Evolutionary conservation across 352 stramenopile species (phyloP), one percentile per base, ranked within the genome.

Genomic region (Globisporangium paroecandrum): DNA sequence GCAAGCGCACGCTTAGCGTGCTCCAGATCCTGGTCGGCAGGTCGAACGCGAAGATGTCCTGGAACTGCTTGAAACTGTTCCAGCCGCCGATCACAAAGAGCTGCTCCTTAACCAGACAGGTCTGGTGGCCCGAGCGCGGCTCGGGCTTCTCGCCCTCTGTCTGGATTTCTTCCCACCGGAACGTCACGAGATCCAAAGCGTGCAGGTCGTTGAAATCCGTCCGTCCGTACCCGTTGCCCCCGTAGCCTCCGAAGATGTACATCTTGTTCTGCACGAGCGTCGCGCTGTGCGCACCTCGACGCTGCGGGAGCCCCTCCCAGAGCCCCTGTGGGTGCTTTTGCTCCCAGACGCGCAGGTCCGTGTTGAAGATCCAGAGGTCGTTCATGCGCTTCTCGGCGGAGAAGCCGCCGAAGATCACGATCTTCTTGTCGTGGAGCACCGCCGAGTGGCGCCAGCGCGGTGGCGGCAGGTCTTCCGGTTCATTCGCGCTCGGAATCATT

Each of bases 331-430:
- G 75, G 64, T 95, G 87, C 56, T 94, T 95, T 68, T 98, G 91
- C 61, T 93, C 94, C 96, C 97, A 99, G 36, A 95, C 77, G 36
- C 97, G 91, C 43, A 88, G 89, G 62, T 95, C 86, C 12, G 94
- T 97, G 78, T 99, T 94, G 64, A 99, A 98, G 15, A 98, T 74
- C 96, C 97, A 99, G 12, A 98, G 62, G 66, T 99, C 97, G 72
- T 99, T 98, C 72, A 99, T 97, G 56, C 95, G 89, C 65, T 92
- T 96, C 74, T 94, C 81, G 20, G 89, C 91, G 6, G 87, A 85
- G 64, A 99, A 99, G 4, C 97, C 97, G 8, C 97, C 97, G 66
- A 99, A 99, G 32, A 99, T 76, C 29, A 99, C 66, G 24, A 98
- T 87, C 58, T 92, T 87, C 67, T 85, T 94, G 58, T 95, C 87